Evolutionary conservation across 441 rosid genomes (phyloP), one percentile per base, ranked within the genome.

Genomic region (Sinapis alba): DNA sequence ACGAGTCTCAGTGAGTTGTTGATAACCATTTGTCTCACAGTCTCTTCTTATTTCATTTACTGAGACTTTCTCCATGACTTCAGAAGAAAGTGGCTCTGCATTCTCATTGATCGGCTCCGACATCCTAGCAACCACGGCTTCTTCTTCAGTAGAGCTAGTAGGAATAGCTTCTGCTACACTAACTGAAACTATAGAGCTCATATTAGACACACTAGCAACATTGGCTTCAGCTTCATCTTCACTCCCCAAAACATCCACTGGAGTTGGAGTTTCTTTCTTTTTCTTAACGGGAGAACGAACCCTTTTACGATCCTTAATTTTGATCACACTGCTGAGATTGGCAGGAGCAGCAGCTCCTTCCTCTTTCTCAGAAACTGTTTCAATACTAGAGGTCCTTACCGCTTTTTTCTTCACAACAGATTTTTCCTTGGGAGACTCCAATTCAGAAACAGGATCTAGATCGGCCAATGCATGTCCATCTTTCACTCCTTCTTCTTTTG

Each of bases 251-350:
- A 43, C 68, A 67, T 16, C 18, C 41, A 59, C 74, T 2, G 78
- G 38, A 71, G 45, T 13, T 6, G 45, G 38, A 58, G 72, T 30
- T 59, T 73, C 79, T 50, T 71, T 80, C 70, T 62, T 69, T 36
- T 67, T 77, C 69, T 62, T 68, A 56, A 74, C 30, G 78, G 69
- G 66, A 56, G 80, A 59, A 72, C 43, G 82, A 18, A 57, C 69
- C 34, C 67, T 65, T 11, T 79, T 59, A 41, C 79, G 70, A 69
- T 65, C 72, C 68, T 79, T 72, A 15, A 76, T 79, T 36, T 78
- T 79, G 4, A 76, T 83, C 59, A 51, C 62, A 68, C 24, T 72
- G 11, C 43, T 62, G 28, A 53, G 74, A 54, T 16, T 18, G 24
- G 51, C 45, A 32, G 70, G 30, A 67, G 32, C 34, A 32, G 56